Evolutionary conservation across 1,139 yeast genomes (phyloP).

Genomic region (Hemisphaericaspora subhashii): DNA sequence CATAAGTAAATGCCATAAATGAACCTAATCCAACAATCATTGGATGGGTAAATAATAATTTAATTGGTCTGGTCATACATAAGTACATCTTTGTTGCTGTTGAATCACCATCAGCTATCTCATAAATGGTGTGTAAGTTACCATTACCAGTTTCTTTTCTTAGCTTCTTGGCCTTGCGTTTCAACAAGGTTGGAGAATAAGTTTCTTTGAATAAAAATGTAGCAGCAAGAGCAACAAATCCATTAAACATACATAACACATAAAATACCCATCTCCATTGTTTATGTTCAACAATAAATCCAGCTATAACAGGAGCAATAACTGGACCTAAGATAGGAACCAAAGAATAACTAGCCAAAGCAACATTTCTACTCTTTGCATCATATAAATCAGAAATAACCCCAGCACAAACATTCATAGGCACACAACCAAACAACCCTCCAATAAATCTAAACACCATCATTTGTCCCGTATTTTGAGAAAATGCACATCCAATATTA

Average conservation of each 20-base stretch:
- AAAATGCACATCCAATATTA: slow-evolving; percentile 43
- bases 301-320: slow-evolving; percentile 58
- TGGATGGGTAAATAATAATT: slow-evolving; percentile 43
- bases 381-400: slow-evolving; percentile 40
- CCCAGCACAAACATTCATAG: slow-evolving; percentile 47
- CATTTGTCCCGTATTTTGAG: slow-evolving; percentile 39
- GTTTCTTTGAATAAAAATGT: slow-evolving; percentile 41
- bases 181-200: slow-evolving; percentile 39
- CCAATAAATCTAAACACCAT: slow-evolving; percentile 41
- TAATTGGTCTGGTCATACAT: slow-evolving; percentile 41
- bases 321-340: slow-evolving; percentile 61
- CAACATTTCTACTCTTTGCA: slow-evolving; percentile 37
- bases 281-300: slow-evolving; percentile 50
- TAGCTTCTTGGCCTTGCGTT: slow-evolving; percentile 30
- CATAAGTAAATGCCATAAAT: slow-evolving; percentile 48
- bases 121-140: slow-evolving; percentile 44
- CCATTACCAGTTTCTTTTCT: slow-evolving; percentile 38
- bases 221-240: slow-evolving; percentile 36
- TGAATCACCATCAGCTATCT: slow-evolving; percentile 39
- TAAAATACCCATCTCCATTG: slow-evolving; percentile 49
- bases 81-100: slow-evolving; percentile 24
- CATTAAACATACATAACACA: slow-evolving; percentile 43
- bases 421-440: slow-evolving; percentile 43
- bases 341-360: slow-evolving; percentile 44
- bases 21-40: slow-evolving; percentile 48